Conservation (phyloP, 2,329 filamentous ascomycete genomes). For the Volutella citrinella region DNA sequence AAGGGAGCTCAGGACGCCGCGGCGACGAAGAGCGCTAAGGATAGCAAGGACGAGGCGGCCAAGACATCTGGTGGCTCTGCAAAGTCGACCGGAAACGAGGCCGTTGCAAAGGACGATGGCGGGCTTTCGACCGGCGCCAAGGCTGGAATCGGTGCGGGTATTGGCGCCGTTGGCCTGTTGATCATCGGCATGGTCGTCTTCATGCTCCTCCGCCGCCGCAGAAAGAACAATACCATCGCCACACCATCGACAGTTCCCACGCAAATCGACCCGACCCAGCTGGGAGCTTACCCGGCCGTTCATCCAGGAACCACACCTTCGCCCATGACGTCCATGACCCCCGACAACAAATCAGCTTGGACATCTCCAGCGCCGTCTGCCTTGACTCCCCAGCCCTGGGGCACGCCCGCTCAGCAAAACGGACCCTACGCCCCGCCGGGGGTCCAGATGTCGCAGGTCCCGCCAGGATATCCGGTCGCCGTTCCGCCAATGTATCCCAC, state of each 20-base stretch:
- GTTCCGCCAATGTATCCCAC: too few species aligned
- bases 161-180: constrained; percentile 26
- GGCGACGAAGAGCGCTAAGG: constrained; percentile 2
- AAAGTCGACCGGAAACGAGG: constrained; percentile 12
- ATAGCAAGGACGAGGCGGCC: constrained; percentile 6
- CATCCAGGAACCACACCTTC: too few species aligned
- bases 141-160: constrained; percentile 39
- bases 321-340: too few species aligned
- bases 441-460: too few species aligned
- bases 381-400: too few species aligned
- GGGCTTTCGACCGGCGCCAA: constrained; percentile 35
- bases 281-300: too few species aligned
- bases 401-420: too few species aligned
- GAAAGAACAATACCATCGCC: constrained; percentile 14
- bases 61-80: constrained; percentile 12
- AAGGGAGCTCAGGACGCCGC: constrained; percentile 11
- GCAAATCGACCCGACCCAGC: too few species aligned
- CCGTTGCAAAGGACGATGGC: constrained; percentile 5
- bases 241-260: constrained; percentile 10
- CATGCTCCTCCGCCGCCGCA: constrained; percentile 27
- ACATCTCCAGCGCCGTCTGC: too few species aligned
- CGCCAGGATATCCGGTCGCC: too few species aligned
- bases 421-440: too few species aligned
- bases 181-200: constrained; percentile 21
- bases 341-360: too few species aligned